These are phyloP conservation scores for Penicillium italicum DNA, from an alignment of 2,329 filamentous ascomycete genomes.

Conservation along the genomic window DNA sequence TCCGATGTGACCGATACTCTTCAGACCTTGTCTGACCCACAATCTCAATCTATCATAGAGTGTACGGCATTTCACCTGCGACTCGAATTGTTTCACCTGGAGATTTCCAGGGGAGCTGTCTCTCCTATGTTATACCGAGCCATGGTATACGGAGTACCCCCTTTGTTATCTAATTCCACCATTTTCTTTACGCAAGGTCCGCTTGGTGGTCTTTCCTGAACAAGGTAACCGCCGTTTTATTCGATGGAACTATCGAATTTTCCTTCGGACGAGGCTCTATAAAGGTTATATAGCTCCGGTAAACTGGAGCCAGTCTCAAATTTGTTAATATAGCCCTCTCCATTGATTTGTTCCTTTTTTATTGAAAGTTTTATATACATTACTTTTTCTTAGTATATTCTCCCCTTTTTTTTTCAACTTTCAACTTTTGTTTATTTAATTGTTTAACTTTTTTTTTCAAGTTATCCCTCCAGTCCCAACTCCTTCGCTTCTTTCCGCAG, in stretches of 20 bases:
- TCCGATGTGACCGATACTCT: too few species aligned
- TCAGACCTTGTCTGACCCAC: too few species aligned
- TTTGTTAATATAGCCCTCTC: neutral
- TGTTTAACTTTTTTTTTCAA: too few species aligned
- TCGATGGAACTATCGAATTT: slow-evolving; percentile 9
- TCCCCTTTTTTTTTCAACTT: neutral
- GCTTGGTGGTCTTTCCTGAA: slow-evolving; percentile 19
- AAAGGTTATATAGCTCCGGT: neutral
- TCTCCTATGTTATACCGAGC: slow-evolving; percentile 10
- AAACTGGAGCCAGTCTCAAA: neutral
- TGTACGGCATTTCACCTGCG: slow-evolving; percentile 16
- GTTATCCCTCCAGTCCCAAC: neutral
- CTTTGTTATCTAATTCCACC: neutral
- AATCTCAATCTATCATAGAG: too few species aligned
- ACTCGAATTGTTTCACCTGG: slow-evolving; percentile 26
- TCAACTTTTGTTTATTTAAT: too few species aligned
- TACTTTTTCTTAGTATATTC: neutral
- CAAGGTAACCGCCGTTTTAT: slow-evolving; percentile 6
- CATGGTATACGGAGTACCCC: slow-evolving; percentile 4
- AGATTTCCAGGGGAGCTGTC: slow-evolving; percentile 21
- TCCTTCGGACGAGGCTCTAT: slow-evolving; percentile 15
- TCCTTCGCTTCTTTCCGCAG: slow-evolving; percentile 12
- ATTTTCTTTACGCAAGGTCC: slow-evolving; percentile 16
- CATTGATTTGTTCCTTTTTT: neutral
- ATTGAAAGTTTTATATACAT: neutral